phyloP scores from a whole-genome alignment of 345 rosid species.

The Syzygium grande region DNA sequence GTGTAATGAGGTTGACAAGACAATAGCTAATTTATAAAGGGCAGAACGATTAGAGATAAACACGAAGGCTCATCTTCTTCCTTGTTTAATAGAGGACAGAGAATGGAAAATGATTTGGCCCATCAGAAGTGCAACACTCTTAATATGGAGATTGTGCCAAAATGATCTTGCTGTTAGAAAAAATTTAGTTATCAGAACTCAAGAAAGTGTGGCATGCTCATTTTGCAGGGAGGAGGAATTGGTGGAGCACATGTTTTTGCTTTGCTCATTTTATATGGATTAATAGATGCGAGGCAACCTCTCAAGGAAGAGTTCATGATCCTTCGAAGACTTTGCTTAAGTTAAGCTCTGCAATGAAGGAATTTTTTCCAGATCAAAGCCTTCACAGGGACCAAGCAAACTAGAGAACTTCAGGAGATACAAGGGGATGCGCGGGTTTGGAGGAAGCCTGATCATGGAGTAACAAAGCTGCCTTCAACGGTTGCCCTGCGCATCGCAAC shows the following conservation, averaged over 20 bases:
- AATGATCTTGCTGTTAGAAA: not conserved
- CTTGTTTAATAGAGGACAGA: no score
- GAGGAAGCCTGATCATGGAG: not conserved
- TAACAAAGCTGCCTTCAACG: conserved; percentile 57
- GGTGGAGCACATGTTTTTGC: no score
- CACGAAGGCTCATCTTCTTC: no score
- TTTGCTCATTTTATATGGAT: not conserved
- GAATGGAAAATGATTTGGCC: no score
- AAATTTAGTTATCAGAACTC: not conserved
- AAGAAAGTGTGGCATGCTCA: not conserved
- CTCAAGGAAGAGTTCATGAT: not conserved
- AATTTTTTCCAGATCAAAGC: not conserved
- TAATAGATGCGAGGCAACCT: not conserved
- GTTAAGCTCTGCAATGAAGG: not conserved
- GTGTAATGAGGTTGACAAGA: not conserved
- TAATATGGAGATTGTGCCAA: not conserved
- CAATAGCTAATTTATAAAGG: no score
- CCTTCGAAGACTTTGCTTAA: not conserved
- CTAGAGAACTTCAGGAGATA: not conserved
- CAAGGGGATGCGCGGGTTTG: not conserved
- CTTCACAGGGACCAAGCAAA: not conserved
- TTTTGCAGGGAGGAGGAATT: not conserved
- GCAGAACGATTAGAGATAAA: no score
- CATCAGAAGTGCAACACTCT: no score
- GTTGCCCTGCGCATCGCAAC: conserved; percentile 34